Evolutionary conservation across 805 yeast species (phyloP), one percentile per base, ranked within the genome.

Genomic region (Spathaspora gorwiae): DNA sequence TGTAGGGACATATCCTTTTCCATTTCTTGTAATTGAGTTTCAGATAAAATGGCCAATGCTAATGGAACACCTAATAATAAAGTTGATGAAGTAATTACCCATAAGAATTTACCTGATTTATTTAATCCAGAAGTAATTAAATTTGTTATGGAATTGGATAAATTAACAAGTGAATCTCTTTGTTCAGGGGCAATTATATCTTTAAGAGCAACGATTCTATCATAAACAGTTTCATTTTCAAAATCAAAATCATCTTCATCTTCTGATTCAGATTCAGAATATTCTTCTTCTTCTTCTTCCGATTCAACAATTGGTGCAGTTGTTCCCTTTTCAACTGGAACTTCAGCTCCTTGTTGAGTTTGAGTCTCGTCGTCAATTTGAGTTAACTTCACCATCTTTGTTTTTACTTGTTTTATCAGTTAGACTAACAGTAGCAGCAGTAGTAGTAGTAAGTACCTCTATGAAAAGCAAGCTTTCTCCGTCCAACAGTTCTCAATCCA

Each of bases 21-120:
- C 84, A 88, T 79, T 72, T 90, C 97, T 62, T 84, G 81, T 65
- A 90, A 79, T 73, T 92, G 97, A 64, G 90, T 95, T 73, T 92
- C 97, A 49, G 90, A 83, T 58, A 94, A 76, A 56, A 94, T 87
- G 43, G 96, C 84, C 57, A 94, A 75, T 7, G 96, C 83, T 56
- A 88, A 77, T 52, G 99, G 99, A 39, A 90, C 95, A 64, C 97
- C 97, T 57, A 94, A 73, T 51, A 94, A 78, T 57, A 94, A 72
- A 36, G 87, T 82, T 36, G 94, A 79, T 10, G 98, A 83, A 10
- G 97, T 82, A 46, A 88, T 53, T 49, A 85, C 78, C 98, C 98
- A 94, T 54, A 90, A 75, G 35, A 86, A 72, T 55, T 78, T 77
- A 49, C 97, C 97, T 49, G 87, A 74, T 54, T 80, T 81, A 49